Percentiles rank a stretch among this genome's conserved stretches.
These are phyloP conservation scores for Irpex lacteus DNA, from an alignment of 1,284 basidiomycete genomes.

Conservation along the genomic window DNA sequence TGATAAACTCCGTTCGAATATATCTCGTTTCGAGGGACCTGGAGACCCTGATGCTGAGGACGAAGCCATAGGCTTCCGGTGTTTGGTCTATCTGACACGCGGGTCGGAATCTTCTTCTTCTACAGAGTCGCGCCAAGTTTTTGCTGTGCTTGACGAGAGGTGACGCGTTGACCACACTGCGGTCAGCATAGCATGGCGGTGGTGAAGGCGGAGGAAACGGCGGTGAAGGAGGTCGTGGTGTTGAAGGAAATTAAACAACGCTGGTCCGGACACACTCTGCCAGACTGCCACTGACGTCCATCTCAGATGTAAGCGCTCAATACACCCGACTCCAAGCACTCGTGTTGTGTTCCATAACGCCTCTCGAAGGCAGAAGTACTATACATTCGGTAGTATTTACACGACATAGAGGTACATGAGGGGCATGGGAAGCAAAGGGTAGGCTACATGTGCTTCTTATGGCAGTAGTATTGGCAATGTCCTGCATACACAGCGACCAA, in stretches of 20 bases:
- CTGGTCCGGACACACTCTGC: neutral
- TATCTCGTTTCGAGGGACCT: constrained; percentile 36
- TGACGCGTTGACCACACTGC: neutral
- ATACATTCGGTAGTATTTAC: neutral
- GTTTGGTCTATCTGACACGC: neutral
- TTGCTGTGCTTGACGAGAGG: neutral
- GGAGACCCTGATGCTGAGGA: constrained; percentile 4
- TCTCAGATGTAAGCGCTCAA: neutral
- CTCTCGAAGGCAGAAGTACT: neutral
- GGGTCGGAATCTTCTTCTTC: neutral
- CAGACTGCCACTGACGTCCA: constrained; percentile 1
- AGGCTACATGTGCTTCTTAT: neutral
- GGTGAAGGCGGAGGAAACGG: neutral
- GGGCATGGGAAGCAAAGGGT: neutral
- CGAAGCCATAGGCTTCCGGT: constrained; percentile 5
- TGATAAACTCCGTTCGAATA: constrained; percentile 49
- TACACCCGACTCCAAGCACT: neutral
- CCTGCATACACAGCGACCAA: neutral
- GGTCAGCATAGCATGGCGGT: constrained; percentile 1
- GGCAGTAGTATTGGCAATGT: neutral
- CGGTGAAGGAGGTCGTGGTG: neutral
- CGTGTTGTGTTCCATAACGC: neutral
- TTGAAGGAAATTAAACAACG: neutral
- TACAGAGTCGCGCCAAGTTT: neutral
- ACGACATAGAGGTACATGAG: neutral